These are phyloP conservation scores for Schizophyllum amplum DNA, from an alignment of 1,284 basidiomycete genomes.

Conservation along the genomic window DNA sequence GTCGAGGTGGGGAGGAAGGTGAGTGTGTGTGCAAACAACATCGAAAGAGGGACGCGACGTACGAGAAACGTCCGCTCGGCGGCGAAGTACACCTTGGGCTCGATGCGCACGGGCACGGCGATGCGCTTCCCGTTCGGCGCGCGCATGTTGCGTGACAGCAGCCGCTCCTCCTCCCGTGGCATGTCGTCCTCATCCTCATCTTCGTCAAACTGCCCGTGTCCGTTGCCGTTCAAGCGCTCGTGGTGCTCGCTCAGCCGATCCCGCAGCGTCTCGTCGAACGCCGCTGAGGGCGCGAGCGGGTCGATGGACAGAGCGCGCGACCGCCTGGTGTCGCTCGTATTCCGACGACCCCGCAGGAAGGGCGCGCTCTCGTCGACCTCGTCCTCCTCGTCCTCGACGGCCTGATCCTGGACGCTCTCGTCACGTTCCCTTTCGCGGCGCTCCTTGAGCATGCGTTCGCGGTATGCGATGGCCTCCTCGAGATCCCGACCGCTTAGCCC, in stretches of 20 bases:
- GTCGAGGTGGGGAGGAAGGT: constrained; percentile 6
- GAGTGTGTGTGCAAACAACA: constrained; percentile 11
- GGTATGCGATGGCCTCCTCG: constrained; percentile 74
- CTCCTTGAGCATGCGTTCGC: constrained; percentile 70
- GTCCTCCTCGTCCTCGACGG: constrained; percentile 19
- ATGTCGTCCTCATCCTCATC: constrained; percentile 32
- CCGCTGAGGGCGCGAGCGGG: constrained; percentile 73
- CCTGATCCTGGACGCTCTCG: constrained; percentile 13
- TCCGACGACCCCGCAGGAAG: constrained; percentile 18
- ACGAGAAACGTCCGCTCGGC: constrained; percentile 89
- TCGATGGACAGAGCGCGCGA: constrained; percentile 62
- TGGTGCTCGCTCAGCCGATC: constrained; percentile 42
- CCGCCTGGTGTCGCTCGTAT: neutral
- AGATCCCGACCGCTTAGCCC: constrained; percentile 66
- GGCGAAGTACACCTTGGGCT: constrained; percentile 98
- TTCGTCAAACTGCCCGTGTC: constrained; percentile 27
- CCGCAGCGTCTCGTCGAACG: constrained; percentile 76
- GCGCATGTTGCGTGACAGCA: constrained; percentile 66
- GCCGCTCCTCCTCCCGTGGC: constrained; percentile 36
- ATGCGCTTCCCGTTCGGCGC: constrained; percentile 89
- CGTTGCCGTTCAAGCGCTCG: constrained; percentile 19
- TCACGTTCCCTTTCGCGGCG: constrained; percentile 20
- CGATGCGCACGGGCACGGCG: constrained; percentile 86
- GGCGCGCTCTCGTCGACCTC: constrained; percentile 31
- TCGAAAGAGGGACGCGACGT: constrained; percentile 21